phyloP scores from a whole-genome alignment of 306 rosid genomes.

The Hylodesmum podocarpum region DNA sequence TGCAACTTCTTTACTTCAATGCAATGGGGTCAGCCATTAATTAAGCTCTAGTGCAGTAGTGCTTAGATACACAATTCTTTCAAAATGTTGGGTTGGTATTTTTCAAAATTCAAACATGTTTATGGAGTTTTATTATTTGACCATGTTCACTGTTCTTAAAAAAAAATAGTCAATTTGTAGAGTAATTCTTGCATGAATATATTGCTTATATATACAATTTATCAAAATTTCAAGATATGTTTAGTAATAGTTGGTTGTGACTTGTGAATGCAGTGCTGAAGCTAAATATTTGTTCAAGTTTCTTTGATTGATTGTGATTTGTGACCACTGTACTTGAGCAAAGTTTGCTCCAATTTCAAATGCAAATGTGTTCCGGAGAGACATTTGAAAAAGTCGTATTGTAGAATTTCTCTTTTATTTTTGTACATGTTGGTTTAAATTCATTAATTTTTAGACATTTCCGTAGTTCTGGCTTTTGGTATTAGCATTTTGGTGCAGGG shows the following conservation, averaged over 20 bases:
- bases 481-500: neutral
- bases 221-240: neutral
- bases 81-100: neutral
- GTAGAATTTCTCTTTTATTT: neutral
- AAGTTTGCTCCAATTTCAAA: neutral
- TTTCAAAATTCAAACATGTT: neutral
- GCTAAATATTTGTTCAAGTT: neutral
- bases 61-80: no score
- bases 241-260: neutral
- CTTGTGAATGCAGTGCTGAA: neutral
- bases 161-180: neutral
- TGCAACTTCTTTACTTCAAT: neutral
- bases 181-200: neutral
- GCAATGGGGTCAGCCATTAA: neutral
- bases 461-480: slow-evolving; percentile 8
- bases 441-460: slow-evolving; percentile 11
- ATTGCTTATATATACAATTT: neutral
- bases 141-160: neutral
- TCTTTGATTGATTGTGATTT: neutral
- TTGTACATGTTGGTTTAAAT: neutral
- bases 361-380: neutral
- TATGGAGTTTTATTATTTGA: neutral
- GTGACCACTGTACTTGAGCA: neutral
- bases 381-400: neutral
- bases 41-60: neutral